Base-by-base conservation (phyloP, 31 red algal species). In the Odonthalia washingtoniensis region DNA sequence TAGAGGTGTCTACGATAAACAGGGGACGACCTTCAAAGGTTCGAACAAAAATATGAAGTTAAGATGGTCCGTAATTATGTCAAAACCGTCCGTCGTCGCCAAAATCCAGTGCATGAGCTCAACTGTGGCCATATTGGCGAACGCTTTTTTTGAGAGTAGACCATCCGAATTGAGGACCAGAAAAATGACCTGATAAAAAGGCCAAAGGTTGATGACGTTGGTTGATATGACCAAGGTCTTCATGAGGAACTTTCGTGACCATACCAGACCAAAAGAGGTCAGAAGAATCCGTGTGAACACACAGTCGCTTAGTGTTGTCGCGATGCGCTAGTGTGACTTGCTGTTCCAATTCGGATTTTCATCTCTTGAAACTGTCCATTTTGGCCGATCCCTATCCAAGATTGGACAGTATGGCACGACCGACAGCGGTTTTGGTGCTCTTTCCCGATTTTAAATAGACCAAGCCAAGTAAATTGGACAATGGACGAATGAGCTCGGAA, bases 211-310 rank as follows among this genome's bases (percentile, higher is more conserved):
- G 66, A 27, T 70, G 66, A 34, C 28, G 66, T 37, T 70, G 66
- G 31, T 32, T 32, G 66, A 70, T 32, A 32, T 27, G 66, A 27
- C 31, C 66, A 27, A 70, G 66, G 66, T 28, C 16, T 70, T 70
- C 66, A 37, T 6, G 34, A 70, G 66, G 66, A 37, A 32, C 66
- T 70, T 70, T 9, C 9, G 66, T 34, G 66, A 70, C 66, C 9
- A 70, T 70, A 27, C 66, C 66, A 32, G 66, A 70, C 66, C 66
- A 70, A 12, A 70, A 9, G 66, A 70, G 66, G 28, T 70, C 66
- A 70, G 66, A 70, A 27, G 66, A 9, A 32, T 70, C 66, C 14
- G 66, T 70, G 9, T 70, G 31, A 6, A 70, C 66, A 70, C 66
- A 70, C 14, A 70, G 66, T 27, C 66, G 66, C 28, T 12, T 28